Conservation (phyloP, 768 basidiomycete species). For the Tephrocybe sp. region DNA sequence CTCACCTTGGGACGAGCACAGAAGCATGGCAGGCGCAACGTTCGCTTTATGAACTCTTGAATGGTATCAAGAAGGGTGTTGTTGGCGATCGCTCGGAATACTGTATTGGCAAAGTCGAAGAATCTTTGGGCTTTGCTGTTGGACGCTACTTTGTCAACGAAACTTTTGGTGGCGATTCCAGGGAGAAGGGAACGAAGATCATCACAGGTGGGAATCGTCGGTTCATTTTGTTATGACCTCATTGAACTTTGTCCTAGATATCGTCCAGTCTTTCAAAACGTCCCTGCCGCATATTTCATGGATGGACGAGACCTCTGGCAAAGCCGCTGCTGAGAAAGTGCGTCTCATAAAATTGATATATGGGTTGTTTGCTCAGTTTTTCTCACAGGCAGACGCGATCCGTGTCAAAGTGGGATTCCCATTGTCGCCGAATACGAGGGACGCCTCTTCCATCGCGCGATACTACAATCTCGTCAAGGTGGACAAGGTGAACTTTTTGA, state of each 20-base stretch:
- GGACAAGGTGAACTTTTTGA: conserved; percentile 72
- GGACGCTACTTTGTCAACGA: conserved; percentile 88
- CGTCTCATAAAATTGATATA: conserved; percentile 5
- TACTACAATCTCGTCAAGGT: conserved; percentile 78
- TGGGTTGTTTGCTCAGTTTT: neutral
- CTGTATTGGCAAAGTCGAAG: conserved; percentile 72
- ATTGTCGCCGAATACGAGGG: conserved; percentile 74
- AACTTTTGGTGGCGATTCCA: conserved; percentile 77
- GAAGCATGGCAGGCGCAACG: conserved; percentile 77
- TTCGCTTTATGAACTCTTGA: conserved; percentile 65
- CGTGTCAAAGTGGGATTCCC: conserved; percentile 95
- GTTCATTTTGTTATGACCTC: conserved; percentile 2
- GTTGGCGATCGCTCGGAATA: conserved; percentile 81
- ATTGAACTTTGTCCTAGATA: conserved; percentile 45
- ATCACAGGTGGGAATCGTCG: conserved; percentile 57
- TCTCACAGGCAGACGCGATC: conserved; percentile 66
- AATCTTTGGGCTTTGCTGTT: conserved; percentile 80
- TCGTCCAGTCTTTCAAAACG: conserved; percentile 78
- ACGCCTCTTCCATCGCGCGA: conserved; percentile 60
- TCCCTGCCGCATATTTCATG: conserved; percentile 76
- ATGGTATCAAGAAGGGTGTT: conserved; percentile 85
- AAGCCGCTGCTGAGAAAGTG: conserved; percentile 84
- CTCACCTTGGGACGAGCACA: conserved; percentile 70
- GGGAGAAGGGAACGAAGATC: conserved; percentile 75
- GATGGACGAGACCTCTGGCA: conserved; percentile 87